Evolutionary conservation across 345 rosid species (phyloP).

Genomic region (Stellera chamaejasme): DNA sequence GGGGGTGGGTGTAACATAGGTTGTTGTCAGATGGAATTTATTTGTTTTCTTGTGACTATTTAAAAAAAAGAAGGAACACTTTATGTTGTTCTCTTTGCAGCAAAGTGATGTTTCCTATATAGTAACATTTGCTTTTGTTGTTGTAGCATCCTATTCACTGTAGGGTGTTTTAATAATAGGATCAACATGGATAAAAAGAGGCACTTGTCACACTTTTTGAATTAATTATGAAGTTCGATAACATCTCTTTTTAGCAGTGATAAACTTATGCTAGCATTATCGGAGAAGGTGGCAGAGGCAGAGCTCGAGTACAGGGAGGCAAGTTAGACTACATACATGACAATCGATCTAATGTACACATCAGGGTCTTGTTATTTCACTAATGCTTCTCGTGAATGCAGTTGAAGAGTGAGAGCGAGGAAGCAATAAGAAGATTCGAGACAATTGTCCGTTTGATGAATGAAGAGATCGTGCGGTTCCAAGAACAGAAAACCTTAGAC

Average conservation of each 20-base stretch:
- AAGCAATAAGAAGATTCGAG: constrained; percentile 65
- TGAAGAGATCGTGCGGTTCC: constrained; percentile 84
- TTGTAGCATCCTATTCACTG: too few relatives aligned
- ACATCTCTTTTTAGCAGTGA: constrained; percentile 42
- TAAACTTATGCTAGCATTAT: constrained; percentile 84
- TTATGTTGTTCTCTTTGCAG: not conserved
- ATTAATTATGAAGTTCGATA: not conserved
- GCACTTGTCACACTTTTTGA: not conserved
- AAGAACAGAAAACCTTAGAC: constrained; percentile 81
- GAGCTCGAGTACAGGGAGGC: constrained; percentile 85
- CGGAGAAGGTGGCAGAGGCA: constrained; percentile 85
- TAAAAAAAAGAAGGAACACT: too few relatives aligned
- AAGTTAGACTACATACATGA: constrained; percentile 15
- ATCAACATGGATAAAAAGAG: too few relatives aligned
- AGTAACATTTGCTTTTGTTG: too few relatives aligned
- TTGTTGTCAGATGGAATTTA: too few relatives aligned
- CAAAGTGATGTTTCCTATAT: too few relatives aligned
- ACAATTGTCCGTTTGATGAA: constrained; percentile 67
- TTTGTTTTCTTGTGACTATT: too few relatives aligned
- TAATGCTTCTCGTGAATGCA: constrained; percentile 27
- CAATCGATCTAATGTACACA: not conserved
- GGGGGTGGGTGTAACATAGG: too few relatives aligned
- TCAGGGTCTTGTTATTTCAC: constrained; percentile 2
- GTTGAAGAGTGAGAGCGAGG: constrained; percentile 81
- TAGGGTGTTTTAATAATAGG: too few relatives aligned